Evolutionary conservation across 192 early-diverging fungal species (phyloP).

Genomic region (Entomortierella lignicola): DNA sequence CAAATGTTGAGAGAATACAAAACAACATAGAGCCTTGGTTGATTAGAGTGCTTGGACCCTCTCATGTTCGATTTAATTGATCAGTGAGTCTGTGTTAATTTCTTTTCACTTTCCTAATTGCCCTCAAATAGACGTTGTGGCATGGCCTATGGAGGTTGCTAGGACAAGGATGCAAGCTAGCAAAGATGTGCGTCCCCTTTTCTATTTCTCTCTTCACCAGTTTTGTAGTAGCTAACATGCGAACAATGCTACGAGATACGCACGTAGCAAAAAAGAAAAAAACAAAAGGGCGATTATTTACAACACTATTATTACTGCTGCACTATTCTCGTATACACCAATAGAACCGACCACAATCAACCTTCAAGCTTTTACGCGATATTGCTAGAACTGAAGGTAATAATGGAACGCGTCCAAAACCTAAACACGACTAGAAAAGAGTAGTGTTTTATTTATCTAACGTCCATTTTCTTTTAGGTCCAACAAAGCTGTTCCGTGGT

Average conservation of each 20-base stretch:
- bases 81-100: neutral
- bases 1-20: too few relatives aligned
- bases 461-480: slow-evolving; percentile 13
- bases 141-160: slow-evolving; percentile 50
- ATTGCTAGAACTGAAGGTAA: slow-evolving; percentile 53
- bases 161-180: slow-evolving; percentile 52
- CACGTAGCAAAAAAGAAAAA: too few relatives aligned
- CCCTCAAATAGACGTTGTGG: slow-evolving; percentile 26
- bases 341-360: slow-evolving; percentile 49
- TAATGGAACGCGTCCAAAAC: neutral
- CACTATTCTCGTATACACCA: neutral
- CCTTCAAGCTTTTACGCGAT: slow-evolving; percentile 43
- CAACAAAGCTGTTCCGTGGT: slow-evolving; percentile 47
- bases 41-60: slow-evolving; percentile 6
- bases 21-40: too few relatives aligned
- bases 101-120: neutral
- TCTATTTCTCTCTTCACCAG: neutral
- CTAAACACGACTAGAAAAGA: neutral
- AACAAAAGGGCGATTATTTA: neutral
- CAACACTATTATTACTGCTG: too few relatives aligned
- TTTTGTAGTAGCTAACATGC: neutral
- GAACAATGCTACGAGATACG: too few relatives aligned
- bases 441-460: neutral
- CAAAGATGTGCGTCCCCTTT: slow-evolving; percentile 36
- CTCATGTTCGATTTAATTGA: neutral